A percentile compares a stretch with the other conserved stretches of the same genome.
These are phyloP conservation scores for Coemansia sp. DNA, from an alignment of 192 early-diverging fungal species.

Conservation along the genomic window DNA sequence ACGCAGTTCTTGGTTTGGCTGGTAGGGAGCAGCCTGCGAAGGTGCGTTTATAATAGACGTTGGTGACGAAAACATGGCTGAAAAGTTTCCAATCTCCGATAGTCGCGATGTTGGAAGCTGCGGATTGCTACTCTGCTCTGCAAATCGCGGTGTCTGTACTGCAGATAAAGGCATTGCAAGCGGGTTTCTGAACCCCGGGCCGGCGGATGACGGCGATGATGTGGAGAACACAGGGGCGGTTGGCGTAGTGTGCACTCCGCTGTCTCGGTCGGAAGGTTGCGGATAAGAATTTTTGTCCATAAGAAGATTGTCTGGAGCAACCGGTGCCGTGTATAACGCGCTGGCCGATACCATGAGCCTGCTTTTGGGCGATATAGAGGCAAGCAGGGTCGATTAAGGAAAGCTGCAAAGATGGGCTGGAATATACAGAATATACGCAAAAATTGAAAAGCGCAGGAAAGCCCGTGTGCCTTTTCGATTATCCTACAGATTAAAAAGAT, in stretches of 20 bases:
- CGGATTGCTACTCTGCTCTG: background rate
- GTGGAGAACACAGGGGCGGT: background rate
- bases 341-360: background rate
- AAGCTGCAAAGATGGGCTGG: background rate
- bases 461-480: slow-evolving; percentile 4
- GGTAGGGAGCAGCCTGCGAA: background rate
- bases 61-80: slow-evolving; percentile 5
- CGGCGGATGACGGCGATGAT: background rate
- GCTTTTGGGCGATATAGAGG: background rate
- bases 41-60: background rate
- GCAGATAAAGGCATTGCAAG: background rate
- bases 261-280: slow-evolving; percentile 2
- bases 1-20: background rate
- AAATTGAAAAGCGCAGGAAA: background rate
- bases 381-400: background rate
- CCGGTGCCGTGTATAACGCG: slow-evolving; percentile 8
- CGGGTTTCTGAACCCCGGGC: background rate
- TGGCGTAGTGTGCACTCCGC: slow-evolving; percentile 5
- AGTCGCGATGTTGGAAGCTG: background rate
- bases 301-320: background rate
- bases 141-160: background rate
- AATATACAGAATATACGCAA: background rate
- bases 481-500: slow-evolving; percentile 1
- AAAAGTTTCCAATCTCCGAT: background rate
- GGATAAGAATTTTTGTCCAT: slow-evolving; percentile 3